Conservation (phyloP, 2,329 filamentous ascomycete genomes). For the Fusarium sp. region DNA sequence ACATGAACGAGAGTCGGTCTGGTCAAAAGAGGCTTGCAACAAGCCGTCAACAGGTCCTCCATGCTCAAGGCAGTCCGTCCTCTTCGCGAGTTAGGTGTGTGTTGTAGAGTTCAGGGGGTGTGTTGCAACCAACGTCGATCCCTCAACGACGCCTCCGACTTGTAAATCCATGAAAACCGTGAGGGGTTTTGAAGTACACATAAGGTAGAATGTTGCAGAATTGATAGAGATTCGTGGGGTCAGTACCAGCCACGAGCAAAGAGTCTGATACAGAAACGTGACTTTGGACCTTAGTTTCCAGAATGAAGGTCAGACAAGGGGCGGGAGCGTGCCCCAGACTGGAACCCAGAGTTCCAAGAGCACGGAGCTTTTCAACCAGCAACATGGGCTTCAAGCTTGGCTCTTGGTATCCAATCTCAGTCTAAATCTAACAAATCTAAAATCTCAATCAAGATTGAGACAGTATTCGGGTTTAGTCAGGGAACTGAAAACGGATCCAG, state of each 20-base stretch:
- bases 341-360: conserved; percentile 8
- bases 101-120: conserved; percentile 32
- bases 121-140: conserved; percentile 35
- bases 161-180: conserved; percentile 12
- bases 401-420: conserved; percentile 2
- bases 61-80: conserved; percentile 7
- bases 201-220: background rate
- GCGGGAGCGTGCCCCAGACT: conserved; percentile 17
- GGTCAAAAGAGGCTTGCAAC: conserved; percentile 28
- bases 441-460: conserved; percentile 15
- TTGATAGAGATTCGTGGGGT: background rate
- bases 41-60: background rate
- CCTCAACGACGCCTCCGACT: conserved; percentile 26
- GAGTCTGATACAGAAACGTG: conserved; percentile 6
- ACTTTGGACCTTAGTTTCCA: conserved; percentile 20
- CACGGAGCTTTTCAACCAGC: conserved; percentile 33
- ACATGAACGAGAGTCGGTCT: conserved; percentile 22
- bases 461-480: conserved; percentile 20
- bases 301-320: conserved; percentile 16
- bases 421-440: background rate
- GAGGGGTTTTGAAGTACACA: conserved; percentile 7
- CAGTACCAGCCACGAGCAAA: background rate
- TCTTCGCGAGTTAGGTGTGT: conserved; percentile 23
- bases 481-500: conserved; percentile 20
- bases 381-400: conserved; percentile 10